These are phyloP conservation scores for Punica granatum DNA, from an alignment of 345 rosid species.

Conservation along the genomic window DNA sequence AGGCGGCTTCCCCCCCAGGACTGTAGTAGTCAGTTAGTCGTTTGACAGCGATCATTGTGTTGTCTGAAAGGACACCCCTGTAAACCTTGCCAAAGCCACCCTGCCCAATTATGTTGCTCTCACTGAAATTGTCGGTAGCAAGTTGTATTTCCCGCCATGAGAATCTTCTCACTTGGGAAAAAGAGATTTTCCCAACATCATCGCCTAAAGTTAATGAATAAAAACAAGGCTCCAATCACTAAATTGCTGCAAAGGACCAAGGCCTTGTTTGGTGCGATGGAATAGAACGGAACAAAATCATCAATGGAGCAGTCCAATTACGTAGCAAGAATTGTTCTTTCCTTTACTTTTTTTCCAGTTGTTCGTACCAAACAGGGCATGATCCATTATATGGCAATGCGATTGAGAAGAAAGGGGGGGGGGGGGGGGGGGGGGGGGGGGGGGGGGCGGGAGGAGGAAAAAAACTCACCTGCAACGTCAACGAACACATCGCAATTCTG, in stretches of 20 bases:
- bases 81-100: conserved; percentile 96
- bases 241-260: neutral
- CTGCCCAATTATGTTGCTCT: conserved; percentile 68
- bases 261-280: neutral
- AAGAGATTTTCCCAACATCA: conserved; percentile 54
- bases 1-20: conserved; percentile 88
- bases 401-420: neutral
- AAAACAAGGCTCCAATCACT: neutral
- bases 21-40: conserved; percentile 65
- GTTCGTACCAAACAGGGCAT: conserved; percentile 3
- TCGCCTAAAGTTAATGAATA: conserved; percentile 40
- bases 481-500: conserved; percentile 43
- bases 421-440: too few relatives aligned
- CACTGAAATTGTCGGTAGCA: conserved; percentile 81
- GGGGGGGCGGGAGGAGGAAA: conserved; percentile 4
- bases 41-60: conserved; percentile 72
- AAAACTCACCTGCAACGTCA: conserved; percentile 65
- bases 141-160: conserved; percentile 70
- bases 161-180: conserved; percentile 68
- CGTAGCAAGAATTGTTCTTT: too few relatives aligned
- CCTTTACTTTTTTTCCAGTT: neutral
- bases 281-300: too few relatives aligned
- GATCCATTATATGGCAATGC: neutral
- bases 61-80: conserved; percentile 72
- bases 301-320: neutral